A percentile compares a stretch with the other conserved stretches of the same genome.
These are phyloP conservation scores for Candolleomyces efflorescens DNA, from an alignment of 768 basidiomycete species.

Conservation along the genomic window DNA sequence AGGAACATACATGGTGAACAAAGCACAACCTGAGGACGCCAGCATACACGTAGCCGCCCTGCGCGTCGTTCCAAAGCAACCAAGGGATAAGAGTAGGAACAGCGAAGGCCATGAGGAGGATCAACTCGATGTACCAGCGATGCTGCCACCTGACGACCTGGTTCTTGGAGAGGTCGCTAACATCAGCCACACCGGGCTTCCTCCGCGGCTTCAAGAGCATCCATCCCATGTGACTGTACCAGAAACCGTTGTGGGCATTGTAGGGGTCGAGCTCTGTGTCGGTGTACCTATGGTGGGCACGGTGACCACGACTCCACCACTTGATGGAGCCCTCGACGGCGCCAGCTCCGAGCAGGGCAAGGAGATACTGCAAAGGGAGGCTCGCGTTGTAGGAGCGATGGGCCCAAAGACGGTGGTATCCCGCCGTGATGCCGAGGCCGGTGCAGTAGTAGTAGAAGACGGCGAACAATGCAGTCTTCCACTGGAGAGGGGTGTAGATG, in stretches of 20 bases:
- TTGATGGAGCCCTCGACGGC: conserved; percentile 96
- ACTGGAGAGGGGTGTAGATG: conserved; percentile 56
- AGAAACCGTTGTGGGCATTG: conserved; percentile 85
- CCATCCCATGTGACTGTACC: conserved; percentile 88
- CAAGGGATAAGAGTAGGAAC: conserved; percentile 78
- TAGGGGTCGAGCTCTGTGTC: conserved; percentile 97
- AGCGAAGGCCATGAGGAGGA: conserved; percentile 65
- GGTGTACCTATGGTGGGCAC: conserved; percentile 95
- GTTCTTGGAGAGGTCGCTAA: conserved; percentile 81
- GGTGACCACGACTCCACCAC: conserved; percentile 98
- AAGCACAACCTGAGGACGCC: conserved; percentile 74
- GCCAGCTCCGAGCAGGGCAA: conserved; percentile 84
- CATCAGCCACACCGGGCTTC: conserved; percentile 86
- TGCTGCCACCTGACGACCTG: conserved; percentile 86
- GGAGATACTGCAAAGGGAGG: conserved; percentile 75
- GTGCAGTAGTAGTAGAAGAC: conserved; percentile 37
- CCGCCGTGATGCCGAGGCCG: conserved; percentile 88
- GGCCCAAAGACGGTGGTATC: conserved; percentile 97
- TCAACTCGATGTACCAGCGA: conserved; percentile 65
- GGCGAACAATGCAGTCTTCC: conserved; percentile 64
- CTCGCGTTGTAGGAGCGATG: conserved; percentile 95
- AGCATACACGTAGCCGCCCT: conserved; percentile 84
- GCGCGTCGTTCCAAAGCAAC: conserved; percentile 79
- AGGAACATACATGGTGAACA: conserved; percentile 75
- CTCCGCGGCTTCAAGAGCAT: conserved; percentile 90